These are phyloP conservation scores for Cryptococcus sp. DNA, from an alignment of 1,284 basidiomycete genomes.

Conservation along the genomic window DNA sequence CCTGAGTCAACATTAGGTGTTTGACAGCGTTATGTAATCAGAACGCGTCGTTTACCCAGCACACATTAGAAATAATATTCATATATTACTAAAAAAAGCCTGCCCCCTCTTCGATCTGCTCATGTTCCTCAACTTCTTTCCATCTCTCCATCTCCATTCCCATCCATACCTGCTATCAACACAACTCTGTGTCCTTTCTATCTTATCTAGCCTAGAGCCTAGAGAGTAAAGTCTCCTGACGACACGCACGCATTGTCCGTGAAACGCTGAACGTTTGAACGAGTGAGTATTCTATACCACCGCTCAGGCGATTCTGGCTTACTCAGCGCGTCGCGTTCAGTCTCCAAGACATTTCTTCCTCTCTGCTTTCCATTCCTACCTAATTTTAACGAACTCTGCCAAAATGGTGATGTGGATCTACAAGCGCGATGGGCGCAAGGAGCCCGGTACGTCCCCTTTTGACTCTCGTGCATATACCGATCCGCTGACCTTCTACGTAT, in stretches of 20 bases:
- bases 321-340: conserved; percentile 5
- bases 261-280: not conserved
- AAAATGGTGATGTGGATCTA: conserved; percentile 50
- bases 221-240: conserved; percentile 5
- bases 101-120: conserved; percentile 2
- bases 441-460: conserved; percentile 28
- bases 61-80: too few relatives aligned
- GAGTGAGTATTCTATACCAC: not conserved
- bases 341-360: not conserved
- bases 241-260: conserved; percentile 7
- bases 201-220: conserved; percentile 7
- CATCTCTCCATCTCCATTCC: conserved; percentile 4
- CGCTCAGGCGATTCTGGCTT: conserved; percentile 5
- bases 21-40: too few relatives aligned
- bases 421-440: conserved; percentile 53
- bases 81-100: not conserved
- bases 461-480: not conserved
- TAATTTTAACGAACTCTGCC: conserved; percentile 6
- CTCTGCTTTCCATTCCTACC: conserved; percentile 1
- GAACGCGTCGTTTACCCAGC: too few relatives aligned
- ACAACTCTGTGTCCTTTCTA: too few relatives aligned
- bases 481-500: not conserved
- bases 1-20: too few relatives aligned
- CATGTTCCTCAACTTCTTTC: conserved; percentile 11
- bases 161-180: conserved; percentile 2